Evolutionary conservation across 352 stramenopile genomes (phyloP), one percentile per base, ranked within the genome.

Genomic region (Globisporangium camurandrum): DNA sequence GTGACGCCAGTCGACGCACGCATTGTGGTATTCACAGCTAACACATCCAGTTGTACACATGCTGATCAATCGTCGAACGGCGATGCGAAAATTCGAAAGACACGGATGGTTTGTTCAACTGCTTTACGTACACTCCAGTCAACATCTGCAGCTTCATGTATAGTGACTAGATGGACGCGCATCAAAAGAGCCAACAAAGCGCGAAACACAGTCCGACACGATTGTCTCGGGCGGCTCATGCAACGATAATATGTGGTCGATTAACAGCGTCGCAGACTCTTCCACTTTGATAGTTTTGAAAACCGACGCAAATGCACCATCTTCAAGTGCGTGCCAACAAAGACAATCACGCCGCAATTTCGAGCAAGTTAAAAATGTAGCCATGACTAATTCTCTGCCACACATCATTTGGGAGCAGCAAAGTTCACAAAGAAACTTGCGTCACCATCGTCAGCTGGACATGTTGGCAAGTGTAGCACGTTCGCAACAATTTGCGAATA

Each of bases 381-480:
- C 26, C 38, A 6, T 27, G 17, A 20, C 38, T 23, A 4, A 43
- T 11, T 26, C n/a, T 27, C 2, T 26, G 6, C 20, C 5, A 45
- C 5, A 14, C 3, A 17, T 17, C 39, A 14, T 17, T 1, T 0
- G 61, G 22, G 1, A 70, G 20, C 0, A 49, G 41, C 26, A 1
- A 38, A 43, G 27, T 66, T 40, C 3, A 45, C 51, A 0, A 54
- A 50, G n/a, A n/a, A n/a, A n/a, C n/a, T 10, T 51, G 44, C 9
- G 39, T 46, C 0, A 36, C 51, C 20, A 43, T 41, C 12, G 34
- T 19, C 1, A 40, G 39, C 31, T 71, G 65, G 8, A 61, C 46
- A 2, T 59, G 54, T 9, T 71, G 54, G 26, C 62, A 67, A 2
- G 46, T 24, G 36, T 70, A 48, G n/a, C 61, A 70, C 2, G 48